These are phyloP conservation scores for Neofusicoccum umdonicola DNA, from an alignment of 2,329 filamentous ascomycete genomes.

Conservation along the genomic window DNA sequence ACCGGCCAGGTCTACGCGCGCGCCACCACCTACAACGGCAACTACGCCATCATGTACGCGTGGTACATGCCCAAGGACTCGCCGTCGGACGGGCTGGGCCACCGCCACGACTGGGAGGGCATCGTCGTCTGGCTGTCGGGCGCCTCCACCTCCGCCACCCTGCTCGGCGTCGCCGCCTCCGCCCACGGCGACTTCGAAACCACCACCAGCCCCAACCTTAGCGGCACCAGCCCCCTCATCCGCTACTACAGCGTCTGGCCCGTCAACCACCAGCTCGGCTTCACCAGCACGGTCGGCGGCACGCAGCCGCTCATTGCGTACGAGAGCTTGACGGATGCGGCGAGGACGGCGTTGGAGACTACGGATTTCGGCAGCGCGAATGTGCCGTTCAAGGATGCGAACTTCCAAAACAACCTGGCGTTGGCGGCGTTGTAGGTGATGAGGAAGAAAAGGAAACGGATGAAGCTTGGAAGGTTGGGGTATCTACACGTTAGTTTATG, in stretches of 20 bases:
- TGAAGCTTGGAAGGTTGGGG: too few species aligned
- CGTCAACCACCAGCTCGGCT: slow-evolving; percentile 47
- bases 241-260: slow-evolving; percentile 51
- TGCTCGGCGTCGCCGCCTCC: slow-evolving; percentile 52
- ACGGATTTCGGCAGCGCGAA: slow-evolving; percentile 49
- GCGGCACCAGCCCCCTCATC: slow-evolving; percentile 46
- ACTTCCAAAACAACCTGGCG: slow-evolving; percentile 48
- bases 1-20: slow-evolving; percentile 55
- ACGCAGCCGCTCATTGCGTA: slow-evolving; percentile 50
- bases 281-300: slow-evolving; percentile 42
- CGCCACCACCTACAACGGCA: slow-evolving; percentile 38
- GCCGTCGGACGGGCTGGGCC: slow-evolving; percentile 46
- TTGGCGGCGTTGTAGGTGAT: slow-evolving; percentile 24
- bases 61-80: slow-evolving; percentile 54
- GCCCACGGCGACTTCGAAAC: slow-evolving; percentile 52
- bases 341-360: slow-evolving; percentile 42
- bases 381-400: slow-evolving; percentile 49
- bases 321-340: slow-evolving; percentile 48
- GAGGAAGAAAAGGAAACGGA: too few species aligned
- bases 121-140: slow-evolving; percentile 52
- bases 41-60: slow-evolving; percentile 52
- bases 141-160: slow-evolving; percentile 38
- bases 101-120: slow-evolving; percentile 59
- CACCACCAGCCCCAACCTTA: slow-evolving; percentile 41
- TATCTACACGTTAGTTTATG: too few species aligned